phyloP scores from a whole-genome alignment of 768 basidiomycete species.

The Calocybe indica region DNA sequence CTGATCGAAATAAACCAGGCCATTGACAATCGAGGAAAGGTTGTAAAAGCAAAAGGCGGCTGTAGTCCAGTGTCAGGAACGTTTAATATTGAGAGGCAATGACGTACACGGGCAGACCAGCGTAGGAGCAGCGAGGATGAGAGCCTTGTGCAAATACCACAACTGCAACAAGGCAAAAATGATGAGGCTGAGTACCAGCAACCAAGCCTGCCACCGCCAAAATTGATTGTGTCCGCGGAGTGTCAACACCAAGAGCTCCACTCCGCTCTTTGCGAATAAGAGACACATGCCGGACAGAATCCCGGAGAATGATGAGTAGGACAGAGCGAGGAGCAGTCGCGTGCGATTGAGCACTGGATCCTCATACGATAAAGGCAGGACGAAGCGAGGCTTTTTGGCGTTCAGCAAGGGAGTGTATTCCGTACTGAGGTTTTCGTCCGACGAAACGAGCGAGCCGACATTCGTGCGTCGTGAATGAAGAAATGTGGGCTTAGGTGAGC shows the following conservation, averaged over 20 bases:
- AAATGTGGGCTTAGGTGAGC: slow-evolving; percentile 28
- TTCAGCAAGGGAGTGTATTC: slow-evolving; percentile 59
- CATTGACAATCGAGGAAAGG: slow-evolving; percentile 84
- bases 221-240: slow-evolving; percentile 74
- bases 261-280: slow-evolving; percentile 89
- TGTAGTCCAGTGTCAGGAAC: slow-evolving; percentile 17
- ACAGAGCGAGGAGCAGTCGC: slow-evolving; percentile 65
- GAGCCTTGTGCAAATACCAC: slow-evolving; percentile 77
- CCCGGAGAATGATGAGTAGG: slow-evolving; percentile 84
- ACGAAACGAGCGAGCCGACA: slow-evolving; percentile 21
- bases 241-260: slow-evolving; percentile 81
- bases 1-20: slow-evolving; percentile 87
- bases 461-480: slow-evolving; percentile 35
- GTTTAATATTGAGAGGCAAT: neutral
- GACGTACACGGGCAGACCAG: slow-evolving; percentile 78
- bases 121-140: slow-evolving; percentile 79
- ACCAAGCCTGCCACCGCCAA: slow-evolving; percentile 81
- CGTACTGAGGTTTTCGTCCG: slow-evolving; percentile 24
- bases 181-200: slow-evolving; percentile 64
- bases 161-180: slow-evolving; percentile 76
- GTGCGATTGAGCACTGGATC: slow-evolving; percentile 28
- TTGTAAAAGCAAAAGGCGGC: slow-evolving; percentile 97
- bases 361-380: too few species aligned
- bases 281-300: slow-evolving; percentile 90
- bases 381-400: slow-evolving; percentile 15